Evolutionary conservation across 805 yeast species (phyloP).

Genomic region (Metschnikowia shivogae): DNA sequence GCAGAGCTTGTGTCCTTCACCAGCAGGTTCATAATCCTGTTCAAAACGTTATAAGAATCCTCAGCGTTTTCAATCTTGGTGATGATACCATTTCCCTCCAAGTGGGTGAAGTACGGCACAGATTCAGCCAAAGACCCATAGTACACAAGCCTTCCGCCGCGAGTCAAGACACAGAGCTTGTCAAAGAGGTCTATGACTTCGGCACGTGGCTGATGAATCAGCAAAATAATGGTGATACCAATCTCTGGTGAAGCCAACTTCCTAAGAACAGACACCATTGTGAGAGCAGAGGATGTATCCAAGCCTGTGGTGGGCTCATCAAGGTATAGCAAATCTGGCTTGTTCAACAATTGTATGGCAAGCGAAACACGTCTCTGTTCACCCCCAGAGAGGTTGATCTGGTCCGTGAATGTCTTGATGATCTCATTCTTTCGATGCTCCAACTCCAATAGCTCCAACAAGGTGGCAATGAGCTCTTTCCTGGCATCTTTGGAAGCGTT

Average conservation of each 20-base stretch:
- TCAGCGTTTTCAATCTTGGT: slow-evolving; percentile 6
- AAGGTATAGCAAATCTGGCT: slow-evolving; percentile 70
- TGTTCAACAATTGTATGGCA: slow-evolving; percentile 71
- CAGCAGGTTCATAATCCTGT: slow-evolving; percentile 17
- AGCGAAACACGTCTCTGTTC: slow-evolving; percentile 75
- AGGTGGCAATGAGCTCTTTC: slow-evolving; percentile 48
- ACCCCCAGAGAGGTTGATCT: slow-evolving; percentile 74
- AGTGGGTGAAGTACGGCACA: slow-evolving; percentile 43
- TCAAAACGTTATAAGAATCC: slow-evolving; percentile 12
- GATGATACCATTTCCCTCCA: slow-evolving; percentile 11
- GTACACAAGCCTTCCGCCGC: slow-evolving; percentile 48
- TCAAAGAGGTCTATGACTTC: slow-evolving; percentile 72
- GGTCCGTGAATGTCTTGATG: slow-evolving; percentile 49
- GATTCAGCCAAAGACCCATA: slow-evolving; percentile 45
- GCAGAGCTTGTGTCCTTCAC: slow-evolving; percentile 15
- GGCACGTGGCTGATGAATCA: slow-evolving; percentile 81
- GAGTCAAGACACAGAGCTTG: slow-evolving; percentile 58
- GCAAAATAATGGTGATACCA: slow-evolving; percentile 69
- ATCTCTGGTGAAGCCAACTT: slow-evolving; percentile 40
- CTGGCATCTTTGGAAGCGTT: slow-evolving; percentile 43
- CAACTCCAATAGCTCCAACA: slow-evolving; percentile 62
- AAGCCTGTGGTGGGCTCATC: slow-evolving; percentile 91
- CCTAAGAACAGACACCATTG: slow-evolving; percentile 58
- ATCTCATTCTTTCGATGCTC: slow-evolving; percentile 57
- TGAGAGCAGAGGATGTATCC: slow-evolving; percentile 71